phyloP scores from a whole-genome alignment of 805 yeast genomes.

The Candida peoriensis region DNA sequence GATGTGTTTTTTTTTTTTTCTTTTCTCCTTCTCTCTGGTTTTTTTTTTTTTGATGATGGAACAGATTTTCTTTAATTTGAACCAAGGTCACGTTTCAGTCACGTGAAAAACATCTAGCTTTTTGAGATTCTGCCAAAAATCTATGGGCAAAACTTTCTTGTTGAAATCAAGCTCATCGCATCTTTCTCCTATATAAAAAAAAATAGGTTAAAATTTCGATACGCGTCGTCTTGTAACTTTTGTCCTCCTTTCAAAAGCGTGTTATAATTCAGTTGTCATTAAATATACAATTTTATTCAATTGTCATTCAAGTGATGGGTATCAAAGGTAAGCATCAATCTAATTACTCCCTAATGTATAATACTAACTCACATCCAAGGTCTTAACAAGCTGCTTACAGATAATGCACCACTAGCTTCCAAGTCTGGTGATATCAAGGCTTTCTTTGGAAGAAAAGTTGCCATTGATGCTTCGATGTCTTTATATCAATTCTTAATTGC shows the following conservation, averaged over 20 bases:
- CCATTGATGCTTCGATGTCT: slow-evolving; percentile 95
- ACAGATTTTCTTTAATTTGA: too few species aligned
- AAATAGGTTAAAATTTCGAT: not conserved
- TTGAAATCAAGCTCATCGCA: too few species aligned
- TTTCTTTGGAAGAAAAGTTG: slow-evolving; percentile 92
- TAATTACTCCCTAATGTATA: too few species aligned
- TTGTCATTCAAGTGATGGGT: slow-evolving; percentile 47
- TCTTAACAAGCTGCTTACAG: slow-evolving; percentile 78
- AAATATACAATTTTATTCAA: not conserved
- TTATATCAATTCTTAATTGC: slow-evolving; percentile 93
- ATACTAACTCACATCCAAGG: slow-evolving; percentile 37
- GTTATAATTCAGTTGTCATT: not conserved
- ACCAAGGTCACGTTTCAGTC: too few species aligned
- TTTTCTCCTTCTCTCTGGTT: too few species aligned
- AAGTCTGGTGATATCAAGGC: slow-evolving; percentile 76
- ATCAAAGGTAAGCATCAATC: slow-evolving; percentile 37
- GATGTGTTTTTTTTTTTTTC: too few species aligned
- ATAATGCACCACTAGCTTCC: slow-evolving; percentile 83
- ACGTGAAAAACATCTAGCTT: too few species aligned
- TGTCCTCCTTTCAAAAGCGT: not conserved
- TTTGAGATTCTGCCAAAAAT: too few species aligned
- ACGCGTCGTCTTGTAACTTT: slow-evolving; percentile 1
- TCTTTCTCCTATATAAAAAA: too few species aligned
- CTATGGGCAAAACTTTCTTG: too few species aligned
- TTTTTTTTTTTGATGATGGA: too few species aligned